These are phyloP conservation scores for Phytophthora brassicae DNA, from an alignment of 352 stramenopile species.

Conservation along the genomic window DNA sequence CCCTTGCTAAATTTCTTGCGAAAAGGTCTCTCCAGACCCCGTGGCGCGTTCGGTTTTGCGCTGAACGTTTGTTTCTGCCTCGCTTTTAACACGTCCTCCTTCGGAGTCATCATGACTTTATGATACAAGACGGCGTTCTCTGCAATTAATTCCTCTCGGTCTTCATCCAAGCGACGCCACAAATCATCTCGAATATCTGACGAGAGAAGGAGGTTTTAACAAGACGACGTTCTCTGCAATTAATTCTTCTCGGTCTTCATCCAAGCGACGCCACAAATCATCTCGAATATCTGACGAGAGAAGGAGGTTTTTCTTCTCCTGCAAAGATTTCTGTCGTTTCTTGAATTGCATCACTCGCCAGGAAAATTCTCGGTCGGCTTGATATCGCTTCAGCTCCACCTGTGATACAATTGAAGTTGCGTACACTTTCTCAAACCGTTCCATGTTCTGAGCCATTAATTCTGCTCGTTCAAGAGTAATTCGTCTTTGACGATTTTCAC, in stretches of 20 bases:
- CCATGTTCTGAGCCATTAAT: slow-evolving; percentile 13
- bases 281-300: slow-evolving; percentile 1
- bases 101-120: slow-evolving; percentile 18
- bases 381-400: slow-evolving; percentile 11
- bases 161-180: slow-evolving; percentile 12
- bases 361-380: slow-evolving; percentile 15
- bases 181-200: too few relatives aligned
- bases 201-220: too few relatives aligned
- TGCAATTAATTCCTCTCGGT: slow-evolving; percentile 5
- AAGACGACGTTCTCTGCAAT: slow-evolving; percentile 12
- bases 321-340: slow-evolving; percentile 6
- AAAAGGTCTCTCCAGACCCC: neutral
- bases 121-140: slow-evolving; percentile 23
- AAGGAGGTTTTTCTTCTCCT: slow-evolving; percentile 4
- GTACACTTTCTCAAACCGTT: slow-evolving; percentile 23
- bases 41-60: neutral
- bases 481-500: neutral
- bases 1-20: neutral
- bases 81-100: neutral
- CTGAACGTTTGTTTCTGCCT: neutral
- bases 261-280: slow-evolving; percentile 5
- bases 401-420: neutral
- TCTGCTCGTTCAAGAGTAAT: slow-evolving; percentile 5
- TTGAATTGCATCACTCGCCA: slow-evolving; percentile 21
- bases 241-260: slow-evolving; percentile 12